A percentile compares a stretch with the other conserved stretches of the same genome.
phyloP scores from a whole-genome alignment of 148 eudicot genomes.

The Dianthus caryophyllus region DNA sequence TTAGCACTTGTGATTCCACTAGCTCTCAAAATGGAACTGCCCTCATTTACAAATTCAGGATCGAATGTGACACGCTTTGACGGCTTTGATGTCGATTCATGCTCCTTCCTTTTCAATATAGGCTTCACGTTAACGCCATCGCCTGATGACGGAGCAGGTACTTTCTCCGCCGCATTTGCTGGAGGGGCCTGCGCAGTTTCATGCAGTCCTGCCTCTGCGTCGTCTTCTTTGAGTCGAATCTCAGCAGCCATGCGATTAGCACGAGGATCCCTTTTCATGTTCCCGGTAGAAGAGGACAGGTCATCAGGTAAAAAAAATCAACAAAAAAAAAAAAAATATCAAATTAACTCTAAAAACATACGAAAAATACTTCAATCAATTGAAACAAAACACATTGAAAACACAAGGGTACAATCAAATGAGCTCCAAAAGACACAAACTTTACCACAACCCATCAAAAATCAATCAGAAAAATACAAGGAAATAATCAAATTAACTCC shows the following conservation, averaged over 20 bases:
- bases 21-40: not conserved
- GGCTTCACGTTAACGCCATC: slow-evolving; percentile 29
- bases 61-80: slow-evolving; percentile 51
- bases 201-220: slow-evolving; percentile 17
- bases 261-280: slow-evolving; percentile 31
- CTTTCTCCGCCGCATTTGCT: slow-evolving; percentile 16
- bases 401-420: no score
- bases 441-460: no score
- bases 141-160: slow-evolving; percentile 7
- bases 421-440: no score
- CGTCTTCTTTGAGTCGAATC: slow-evolving; percentile 42
- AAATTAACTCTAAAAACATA: no score
- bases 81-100: slow-evolving; percentile 27
- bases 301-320: slow-evolving; percentile 15
- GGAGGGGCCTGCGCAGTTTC: slow-evolving; percentile 11
- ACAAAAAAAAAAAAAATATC: no score
- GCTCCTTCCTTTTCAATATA: slow-evolving; percentile 44
- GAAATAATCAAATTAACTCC: not conserved
- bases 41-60: slow-evolving; percentile 30
- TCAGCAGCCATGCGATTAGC: slow-evolving; percentile 43
- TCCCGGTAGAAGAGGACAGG: slow-evolving; percentile 14
- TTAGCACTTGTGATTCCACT: slow-evolving; percentile 11
- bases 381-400: no score
- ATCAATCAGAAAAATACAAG: not conserved
- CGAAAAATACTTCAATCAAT: no score